Percentiles rank a stretch among this genome's conserved stretches.
Conservation (phyloP, 148 eudicot genomes). For the Hydrangea macrophylla region DNA sequence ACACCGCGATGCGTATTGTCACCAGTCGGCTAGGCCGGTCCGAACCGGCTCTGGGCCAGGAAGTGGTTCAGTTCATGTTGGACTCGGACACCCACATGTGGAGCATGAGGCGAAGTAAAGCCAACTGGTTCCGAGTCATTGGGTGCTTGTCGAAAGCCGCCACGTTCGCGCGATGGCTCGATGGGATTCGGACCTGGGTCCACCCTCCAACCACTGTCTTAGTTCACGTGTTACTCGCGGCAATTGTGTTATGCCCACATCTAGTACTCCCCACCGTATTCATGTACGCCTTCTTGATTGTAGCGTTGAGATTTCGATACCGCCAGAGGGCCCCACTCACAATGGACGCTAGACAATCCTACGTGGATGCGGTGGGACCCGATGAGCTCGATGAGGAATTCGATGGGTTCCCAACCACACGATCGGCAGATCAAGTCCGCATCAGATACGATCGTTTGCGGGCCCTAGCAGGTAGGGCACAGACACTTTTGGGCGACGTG, state of each 20-base stretch:
- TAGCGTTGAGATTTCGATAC: slow-evolving; percentile 55
- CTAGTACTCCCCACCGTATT: slow-evolving; percentile 62
- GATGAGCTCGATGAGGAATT: slow-evolving; percentile 92
- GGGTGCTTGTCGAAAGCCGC: slow-evolving; percentile 67
- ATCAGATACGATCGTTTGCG: slow-evolving; percentile 70
- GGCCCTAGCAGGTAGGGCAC: slow-evolving; percentile 79
- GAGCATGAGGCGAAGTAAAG: slow-evolving; percentile 89
- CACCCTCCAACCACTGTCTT: slow-evolving; percentile 75
- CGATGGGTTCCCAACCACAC: slow-evolving; percentile 68
- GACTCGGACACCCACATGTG: slow-evolving; percentile 81
- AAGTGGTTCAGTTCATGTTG: slow-evolving; percentile 82
- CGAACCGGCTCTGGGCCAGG: slow-evolving; percentile 75
- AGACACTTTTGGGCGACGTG: slow-evolving; percentile 74
- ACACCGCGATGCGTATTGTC: slow-evolving; percentile 76
- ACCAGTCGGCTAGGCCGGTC: slow-evolving; percentile 64
- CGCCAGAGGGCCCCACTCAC: slow-evolving; percentile 43
- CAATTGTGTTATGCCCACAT: slow-evolving; percentile 63
- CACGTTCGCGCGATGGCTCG: slow-evolving; percentile 53
- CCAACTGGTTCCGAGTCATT: slow-evolving; percentile 75
- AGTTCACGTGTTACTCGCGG: slow-evolving; percentile 57
- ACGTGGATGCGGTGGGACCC: slow-evolving; percentile 44
- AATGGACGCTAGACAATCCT: slow-evolving; percentile 64
- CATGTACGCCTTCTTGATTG: slow-evolving; percentile 68
- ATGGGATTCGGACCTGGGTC: slow-evolving; percentile 62
- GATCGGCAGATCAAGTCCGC: slow-evolving; percentile 58